Evolutionary conservation across 139 green algal genomes (phyloP).

Genomic region (Bryopsis sp.): DNA sequence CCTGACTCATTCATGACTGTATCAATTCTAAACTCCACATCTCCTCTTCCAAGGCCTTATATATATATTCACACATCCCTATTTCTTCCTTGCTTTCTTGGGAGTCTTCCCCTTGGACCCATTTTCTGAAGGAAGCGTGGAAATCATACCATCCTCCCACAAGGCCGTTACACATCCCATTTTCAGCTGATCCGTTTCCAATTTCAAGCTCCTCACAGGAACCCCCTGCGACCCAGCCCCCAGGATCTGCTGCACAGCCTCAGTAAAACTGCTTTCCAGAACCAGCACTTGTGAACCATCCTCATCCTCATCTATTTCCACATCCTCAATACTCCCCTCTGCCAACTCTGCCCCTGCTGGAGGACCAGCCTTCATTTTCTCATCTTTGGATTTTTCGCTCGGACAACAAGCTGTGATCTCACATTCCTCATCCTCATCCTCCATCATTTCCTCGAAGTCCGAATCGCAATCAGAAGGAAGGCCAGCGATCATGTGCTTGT

Average conservation of each 20-base stretch:
- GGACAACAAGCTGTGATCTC: no score
- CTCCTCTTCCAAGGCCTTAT: no score
- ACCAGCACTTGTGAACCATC: not conserved
- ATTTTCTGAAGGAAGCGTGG: no score
- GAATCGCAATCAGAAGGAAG: not conserved
- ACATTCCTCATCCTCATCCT: not conserved
- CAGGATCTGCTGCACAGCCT: conserved; percentile 18
- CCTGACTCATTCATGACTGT: no score
- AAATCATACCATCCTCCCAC: conserved; percentile 11
- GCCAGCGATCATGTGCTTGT: conserved; percentile 12
- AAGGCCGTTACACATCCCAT: not conserved
- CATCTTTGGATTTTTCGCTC: conserved; percentile 2
- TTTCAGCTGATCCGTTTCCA: not conserved
- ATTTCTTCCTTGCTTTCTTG: no score
- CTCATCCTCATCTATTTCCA: not conserved
- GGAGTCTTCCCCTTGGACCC: no score
- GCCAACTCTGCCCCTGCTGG: not conserved
- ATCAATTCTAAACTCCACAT: no score
- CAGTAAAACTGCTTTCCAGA: not conserved
- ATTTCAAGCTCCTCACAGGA: not conserved
- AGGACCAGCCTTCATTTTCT: not conserved
- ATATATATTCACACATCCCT: no score
- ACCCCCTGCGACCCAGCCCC: not conserved
- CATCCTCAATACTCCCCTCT: not conserved
- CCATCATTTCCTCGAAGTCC: not conserved